Percentiles rank a stretch among this genome's conserved stretches.
These are phyloP conservation scores for Saccharomycopsis fibuligera DNA, from an alignment of 805 yeast species.

Conservation along the genomic window DNA sequence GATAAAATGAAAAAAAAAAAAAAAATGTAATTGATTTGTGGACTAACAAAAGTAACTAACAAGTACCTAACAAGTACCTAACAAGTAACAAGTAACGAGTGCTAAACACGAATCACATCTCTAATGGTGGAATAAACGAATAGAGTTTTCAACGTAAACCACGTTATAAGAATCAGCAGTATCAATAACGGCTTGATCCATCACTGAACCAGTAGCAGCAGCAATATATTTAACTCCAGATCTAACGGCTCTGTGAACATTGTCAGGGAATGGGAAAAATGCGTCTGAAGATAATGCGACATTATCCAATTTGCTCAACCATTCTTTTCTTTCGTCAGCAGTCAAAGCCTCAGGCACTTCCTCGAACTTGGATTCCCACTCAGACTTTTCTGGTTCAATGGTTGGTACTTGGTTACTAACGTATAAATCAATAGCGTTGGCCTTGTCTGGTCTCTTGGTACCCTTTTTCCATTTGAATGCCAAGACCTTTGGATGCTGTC, in stretches of 20 bases:
- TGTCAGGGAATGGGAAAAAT: constrained; percentile 99
- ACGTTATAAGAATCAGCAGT: constrained; percentile 91
- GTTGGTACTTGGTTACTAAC: constrained; percentile 90
- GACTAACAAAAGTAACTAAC: background rate
- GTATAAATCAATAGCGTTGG: constrained; percentile 92
- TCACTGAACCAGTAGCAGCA: constrained; percentile 96
- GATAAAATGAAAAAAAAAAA: too few relatives aligned
- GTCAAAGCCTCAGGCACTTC: constrained; percentile 81
- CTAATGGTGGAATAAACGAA: constrained; percentile 95
- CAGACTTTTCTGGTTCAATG: constrained; percentile 86
- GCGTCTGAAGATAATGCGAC: constrained; percentile 97
- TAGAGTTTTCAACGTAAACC: constrained; percentile 94
- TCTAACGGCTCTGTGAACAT: constrained; percentile 94
- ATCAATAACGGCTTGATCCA: constrained; percentile 91
- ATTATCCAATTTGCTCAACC: constrained; percentile 72
- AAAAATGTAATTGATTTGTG: too few relatives aligned
- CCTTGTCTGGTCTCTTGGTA: constrained; percentile 96
- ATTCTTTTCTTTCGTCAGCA: constrained; percentile 74
- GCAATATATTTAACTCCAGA: constrained; percentile 95
- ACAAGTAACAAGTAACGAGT: too few relatives aligned
- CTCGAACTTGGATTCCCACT: constrained; percentile 84
- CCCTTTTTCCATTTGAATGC: constrained; percentile 97
- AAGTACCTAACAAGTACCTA: background rate
- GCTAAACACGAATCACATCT: too few relatives aligned
- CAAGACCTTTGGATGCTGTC: constrained; percentile 94